Conservation (phyloP, 305 asterid species). For the Fraxinus latifolia region DNA sequence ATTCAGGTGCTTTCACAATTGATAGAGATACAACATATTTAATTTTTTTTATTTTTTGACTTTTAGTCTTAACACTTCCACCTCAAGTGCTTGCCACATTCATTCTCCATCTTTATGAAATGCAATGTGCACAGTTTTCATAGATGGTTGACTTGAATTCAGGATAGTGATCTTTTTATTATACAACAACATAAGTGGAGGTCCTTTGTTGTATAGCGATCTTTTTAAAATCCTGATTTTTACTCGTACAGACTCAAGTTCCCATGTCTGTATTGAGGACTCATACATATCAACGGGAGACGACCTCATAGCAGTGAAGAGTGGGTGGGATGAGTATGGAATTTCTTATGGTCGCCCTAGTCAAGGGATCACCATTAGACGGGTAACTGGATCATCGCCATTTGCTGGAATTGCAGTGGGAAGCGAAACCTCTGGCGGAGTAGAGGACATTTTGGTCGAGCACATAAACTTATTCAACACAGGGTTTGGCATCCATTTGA, state of each 20-base stretch:
- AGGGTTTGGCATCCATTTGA: conserved; percentile 77
- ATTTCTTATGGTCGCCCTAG: conserved; percentile 77
- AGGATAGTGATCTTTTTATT: neutral
- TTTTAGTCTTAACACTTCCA: neutral
- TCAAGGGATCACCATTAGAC: conserved; percentile 67
- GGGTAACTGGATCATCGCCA: conserved; percentile 76
- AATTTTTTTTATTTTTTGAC: neutral
- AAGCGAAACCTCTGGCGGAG: conserved; percentile 91
- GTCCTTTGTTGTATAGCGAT: neutral
- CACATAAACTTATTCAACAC: conserved; percentile 64
- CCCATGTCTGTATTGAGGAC: conserved; percentile 87
- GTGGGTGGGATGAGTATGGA: conserved; percentile 97
- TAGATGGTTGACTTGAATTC: neutral
- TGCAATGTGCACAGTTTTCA: neutral
- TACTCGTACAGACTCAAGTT: conserved; percentile 66
- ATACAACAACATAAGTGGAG: neutral
- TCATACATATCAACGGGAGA: conserved; percentile 88
- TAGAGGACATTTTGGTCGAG: conserved; percentile 60
- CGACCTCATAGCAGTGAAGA: conserved; percentile 84
- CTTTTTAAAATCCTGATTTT: neutral
- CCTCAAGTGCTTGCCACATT: neutral
- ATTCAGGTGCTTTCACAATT: neutral
- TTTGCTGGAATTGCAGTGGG: conserved; percentile 93
- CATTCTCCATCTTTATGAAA: neutral
- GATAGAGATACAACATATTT: neutral